These are phyloP conservation scores for Fusarium protoensiforme DNA, from an alignment of 2,329 filamentous ascomycete genomes.

Conservation along the genomic window DNA sequence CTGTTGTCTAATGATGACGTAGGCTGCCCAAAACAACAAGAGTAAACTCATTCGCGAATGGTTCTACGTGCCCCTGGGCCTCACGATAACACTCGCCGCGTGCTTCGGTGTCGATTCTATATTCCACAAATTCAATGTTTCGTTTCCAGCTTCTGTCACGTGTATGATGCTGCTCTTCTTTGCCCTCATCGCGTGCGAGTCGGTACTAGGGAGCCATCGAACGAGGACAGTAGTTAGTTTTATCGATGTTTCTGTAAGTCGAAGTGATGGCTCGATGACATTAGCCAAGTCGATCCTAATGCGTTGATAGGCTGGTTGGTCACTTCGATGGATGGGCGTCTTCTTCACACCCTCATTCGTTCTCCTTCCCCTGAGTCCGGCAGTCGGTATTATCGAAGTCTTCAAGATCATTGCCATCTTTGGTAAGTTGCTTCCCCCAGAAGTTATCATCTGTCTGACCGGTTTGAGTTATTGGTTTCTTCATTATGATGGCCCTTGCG, in stretches of 20 bases:
- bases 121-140: conserved; percentile 58
- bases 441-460: not conserved
- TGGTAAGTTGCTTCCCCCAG: conserved; percentile 50
- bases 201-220: conserved; percentile 58
- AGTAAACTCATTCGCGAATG: conserved; percentile 49
- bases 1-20: conserved; percentile 10
- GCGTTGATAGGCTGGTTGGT: conserved; percentile 62
- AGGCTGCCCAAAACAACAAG: conserved; percentile 32
- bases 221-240: conserved; percentile 60
- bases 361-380: conserved; percentile 65
- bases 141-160: conserved; percentile 70
- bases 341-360: conserved; percentile 71
- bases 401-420: conserved; percentile 70
- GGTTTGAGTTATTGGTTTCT: conserved; percentile 63
- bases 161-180: conserved; percentile 66
- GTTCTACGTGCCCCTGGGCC: conserved; percentile 61
- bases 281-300: not conserved
- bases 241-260: conserved; percentile 64
- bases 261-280: not conserved
- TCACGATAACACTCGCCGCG: conserved; percentile 52
- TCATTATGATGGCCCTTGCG: conserved; percentile 62
- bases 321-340: conserved; percentile 67
- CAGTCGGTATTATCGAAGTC: conserved; percentile 65
- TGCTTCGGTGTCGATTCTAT: conserved; percentile 59
- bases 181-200: conserved; percentile 59